phyloP scores from a whole-genome alignment of 495 filamentous ascomycete species.

The Penicillium canescens region DNA sequence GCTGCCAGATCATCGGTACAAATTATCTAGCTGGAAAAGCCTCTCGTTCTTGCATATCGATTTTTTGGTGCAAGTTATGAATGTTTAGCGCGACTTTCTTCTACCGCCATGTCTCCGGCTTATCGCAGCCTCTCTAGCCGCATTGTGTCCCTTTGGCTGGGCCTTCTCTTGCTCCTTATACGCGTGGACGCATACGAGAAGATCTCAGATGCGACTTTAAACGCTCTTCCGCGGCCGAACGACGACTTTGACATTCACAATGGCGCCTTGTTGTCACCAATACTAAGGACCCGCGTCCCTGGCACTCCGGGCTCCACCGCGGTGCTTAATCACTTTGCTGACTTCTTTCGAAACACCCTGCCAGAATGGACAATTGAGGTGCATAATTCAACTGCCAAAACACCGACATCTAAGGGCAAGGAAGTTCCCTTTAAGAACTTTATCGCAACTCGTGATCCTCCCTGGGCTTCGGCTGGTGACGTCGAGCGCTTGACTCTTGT shows the following conservation, averaged over 20 bases:
- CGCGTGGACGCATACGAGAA: constrained; percentile 61
- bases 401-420: constrained; percentile 66
- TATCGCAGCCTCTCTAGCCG: constrained; percentile 27
- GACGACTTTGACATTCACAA: constrained; percentile 78
- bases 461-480: constrained; percentile 71
- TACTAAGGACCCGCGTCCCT: constrained; percentile 86
- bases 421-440: constrained; percentile 84
- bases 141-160: constrained; percentile 31
- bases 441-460: constrained; percentile 86
- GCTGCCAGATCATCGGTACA: background rate
- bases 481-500: constrained; percentile 81
- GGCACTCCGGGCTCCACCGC: constrained; percentile 74
- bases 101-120: constrained; percentile 29
- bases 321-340: constrained; percentile 77
- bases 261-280: constrained; percentile 78
- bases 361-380: constrained; percentile 78
- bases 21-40: background rate
- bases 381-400: constrained; percentile 83
- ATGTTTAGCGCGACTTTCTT: constrained; percentile 6
- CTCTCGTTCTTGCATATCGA: background rate
- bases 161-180: constrained; percentile 27
- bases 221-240: constrained; percentile 63
- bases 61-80: constrained; percentile 12
- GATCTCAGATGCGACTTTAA: constrained; percentile 71
- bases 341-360: constrained; percentile 73